These are phyloP conservation scores for Penicillium cataractarum DNA, from an alignment of 495 filamentous ascomycete genomes.

Conservation along the genomic window DNA sequence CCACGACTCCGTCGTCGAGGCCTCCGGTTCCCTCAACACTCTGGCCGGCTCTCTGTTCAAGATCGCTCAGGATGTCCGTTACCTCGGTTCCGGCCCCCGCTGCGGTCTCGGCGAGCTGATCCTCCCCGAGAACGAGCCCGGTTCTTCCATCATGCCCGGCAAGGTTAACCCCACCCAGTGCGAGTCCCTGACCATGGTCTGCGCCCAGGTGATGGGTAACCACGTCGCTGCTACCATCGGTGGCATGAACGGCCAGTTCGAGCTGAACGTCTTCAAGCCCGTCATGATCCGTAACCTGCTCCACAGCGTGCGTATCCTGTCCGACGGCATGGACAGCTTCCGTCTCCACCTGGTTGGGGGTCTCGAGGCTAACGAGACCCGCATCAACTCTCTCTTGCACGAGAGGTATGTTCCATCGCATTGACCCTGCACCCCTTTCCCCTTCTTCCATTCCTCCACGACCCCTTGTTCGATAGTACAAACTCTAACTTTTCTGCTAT, in stretches of 20 bases:
- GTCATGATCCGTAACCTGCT: slow-evolving; percentile 92
- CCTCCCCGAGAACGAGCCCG: slow-evolving; percentile 97
- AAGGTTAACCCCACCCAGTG: slow-evolving; percentile 99
- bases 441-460: background rate
- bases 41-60: slow-evolving; percentile 92
- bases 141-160: slow-evolving; percentile 96
- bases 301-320: slow-evolving; percentile 82
- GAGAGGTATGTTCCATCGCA: slow-evolving; percentile 60
- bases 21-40: slow-evolving; percentile 90
- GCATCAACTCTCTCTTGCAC: slow-evolving; percentile 84
- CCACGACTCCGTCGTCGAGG: slow-evolving; percentile 95
- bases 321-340: slow-evolving; percentile 93
- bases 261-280: slow-evolving; percentile 99
- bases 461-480: slow-evolving; percentile 11
- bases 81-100: slow-evolving; percentile 92
- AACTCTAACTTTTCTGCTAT: slow-evolving; percentile 24
- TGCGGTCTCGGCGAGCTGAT: slow-evolving; percentile 92
- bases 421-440: background rate
- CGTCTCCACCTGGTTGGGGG: slow-evolving; percentile 90
- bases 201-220: slow-evolving; percentile 97
- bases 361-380: slow-evolving; percentile 88
- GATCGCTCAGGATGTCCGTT: slow-evolving; percentile 97
- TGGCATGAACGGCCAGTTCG: slow-evolving; percentile 97
- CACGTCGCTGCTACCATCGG: slow-evolving; percentile 87
- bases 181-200: slow-evolving; percentile 97